A percentile compares a stretch with the other conserved stretches of the same genome.
Conservation (phyloP, 164 flowering plant genomes). For the Magnolia changhungtana region DNA sequence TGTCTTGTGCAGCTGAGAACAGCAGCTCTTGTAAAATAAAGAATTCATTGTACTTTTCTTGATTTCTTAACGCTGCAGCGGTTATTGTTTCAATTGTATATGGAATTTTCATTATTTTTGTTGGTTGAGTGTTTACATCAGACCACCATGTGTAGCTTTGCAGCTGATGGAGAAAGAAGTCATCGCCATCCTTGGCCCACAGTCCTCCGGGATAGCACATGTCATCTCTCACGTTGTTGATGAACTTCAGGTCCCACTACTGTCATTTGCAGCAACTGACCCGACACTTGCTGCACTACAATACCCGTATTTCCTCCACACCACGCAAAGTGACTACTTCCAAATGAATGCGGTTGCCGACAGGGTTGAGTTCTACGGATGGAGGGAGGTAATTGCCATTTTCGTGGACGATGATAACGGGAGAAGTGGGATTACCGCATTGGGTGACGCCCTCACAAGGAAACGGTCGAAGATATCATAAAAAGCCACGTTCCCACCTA, state of each 20-base stretch:
- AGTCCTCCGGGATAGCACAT: constrained; percentile 83
- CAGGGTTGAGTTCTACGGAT: constrained; percentile 49
- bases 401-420: constrained; percentile 89
- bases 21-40: too few species aligned
- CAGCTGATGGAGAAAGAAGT: constrained; percentile 71
- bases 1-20: too few species aligned
- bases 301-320: constrained; percentile 69
- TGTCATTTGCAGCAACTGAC: constrained; percentile 85
- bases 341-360: constrained; percentile 87
- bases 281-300: constrained; percentile 79
- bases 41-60: too few species aligned
- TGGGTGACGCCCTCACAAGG: constrained; percentile 74
- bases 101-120: not conserved
- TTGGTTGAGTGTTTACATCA: not conserved
- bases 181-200: constrained; percentile 83
- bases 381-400: constrained; percentile 85
- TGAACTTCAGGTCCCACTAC: constrained; percentile 76
- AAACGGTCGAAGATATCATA: constrained; percentile 69
- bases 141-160: constrained; percentile 46
- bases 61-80: too few species aligned
- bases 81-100: too few species aligned
- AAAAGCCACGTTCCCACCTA: constrained; percentile 67
- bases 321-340: constrained; percentile 67
- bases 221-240: constrained; percentile 65
- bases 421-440: constrained; percentile 62